Conservation (phyloP, 2,329 filamentous ascomycete genomes). For the Penicillium capsulatum region DNA sequence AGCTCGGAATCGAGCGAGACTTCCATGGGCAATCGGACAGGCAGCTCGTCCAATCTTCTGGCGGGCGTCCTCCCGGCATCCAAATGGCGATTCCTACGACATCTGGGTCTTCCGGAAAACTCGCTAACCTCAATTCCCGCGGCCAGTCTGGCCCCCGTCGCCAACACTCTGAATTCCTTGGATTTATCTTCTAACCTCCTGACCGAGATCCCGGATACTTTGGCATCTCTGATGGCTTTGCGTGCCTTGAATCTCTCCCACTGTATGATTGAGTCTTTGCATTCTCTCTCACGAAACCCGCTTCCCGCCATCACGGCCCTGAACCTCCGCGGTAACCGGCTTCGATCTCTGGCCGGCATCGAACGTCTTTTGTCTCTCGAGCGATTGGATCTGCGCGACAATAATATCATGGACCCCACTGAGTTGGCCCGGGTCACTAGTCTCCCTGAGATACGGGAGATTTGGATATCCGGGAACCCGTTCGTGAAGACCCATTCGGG, state of each 20-base stretch:
- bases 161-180: constrained; percentile 83
- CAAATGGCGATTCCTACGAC: constrained; percentile 93
- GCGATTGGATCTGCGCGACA: constrained; percentile 85
- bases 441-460: constrained; percentile 84
- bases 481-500: constrained; percentile 82
- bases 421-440: constrained; percentile 85
- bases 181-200: constrained; percentile 93
- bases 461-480: constrained; percentile 89
- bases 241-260: constrained; percentile 89
- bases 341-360: constrained; percentile 81
- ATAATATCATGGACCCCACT: constrained; percentile 81
- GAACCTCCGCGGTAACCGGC: constrained; percentile 82
- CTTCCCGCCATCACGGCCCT: constrained; percentile 89
- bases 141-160: constrained; percentile 72
- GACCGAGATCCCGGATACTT: constrained; percentile 85
- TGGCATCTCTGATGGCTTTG: constrained; percentile 80
- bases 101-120: constrained; percentile 89
- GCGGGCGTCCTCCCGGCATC: constrained; percentile 69
- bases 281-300: constrained; percentile 75
- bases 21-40: constrained; percentile 50
- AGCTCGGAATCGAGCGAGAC: constrained; percentile 78
- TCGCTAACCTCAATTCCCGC: constrained; percentile 74
- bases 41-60: constrained; percentile 75
- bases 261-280: constrained; percentile 94
- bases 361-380: constrained; percentile 86